Base-by-base conservation (phyloP, 768 basidiomycete species). In the Chalciporus piperatus region DNA sequence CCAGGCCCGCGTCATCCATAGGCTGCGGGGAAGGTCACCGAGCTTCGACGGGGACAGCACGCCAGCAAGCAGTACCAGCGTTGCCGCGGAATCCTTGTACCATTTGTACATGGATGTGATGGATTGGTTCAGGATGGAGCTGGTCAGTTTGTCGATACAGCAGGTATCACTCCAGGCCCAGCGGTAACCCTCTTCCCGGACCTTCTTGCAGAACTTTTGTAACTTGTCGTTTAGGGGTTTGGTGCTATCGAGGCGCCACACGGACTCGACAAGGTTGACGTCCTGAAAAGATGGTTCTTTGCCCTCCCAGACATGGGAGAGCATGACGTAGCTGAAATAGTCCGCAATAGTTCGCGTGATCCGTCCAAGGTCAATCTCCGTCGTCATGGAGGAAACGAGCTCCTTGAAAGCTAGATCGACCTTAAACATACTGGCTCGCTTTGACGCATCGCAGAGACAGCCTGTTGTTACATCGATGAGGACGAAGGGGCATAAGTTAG, bases 121-220 rank as follows among this genome's bases (percentile, higher is more conserved):
- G 14, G 35, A 37, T 9, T n/a, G 35, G 35, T 37, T 37, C 59
- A 42, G 38, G 55, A 37, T 37, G 16, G 41, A 16, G 20, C n/a
- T 25, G 20, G 14, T 23, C 13, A 14, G 13, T 22, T 41, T 41
- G 41, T 41, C 41, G 23, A 41, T 41, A 12, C 41, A 41, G 41
- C 55, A 56, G 4, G 55, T 56, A 13, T 54, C 52, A 16, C 48
- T 50, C 55, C 55, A 56, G 16, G 52, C 52, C 55, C 55, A 56
- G 9, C 52, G 52, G 25, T 56, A 50, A 8, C 52, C 52, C 2
- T 54, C 46, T 3, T 46, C 40, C 2, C 41, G 47, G 45, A 50
- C 55, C 23, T 23, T 19, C 17, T 46, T 48, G 33, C 55, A 56
- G 30, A 56, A 56, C 27, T 49, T 54, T 38, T 44, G 47, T n/a